These are phyloP conservation scores for Ogataea nakhonphanomensis DNA, from an alignment of 805 yeast species.

Conservation along the genomic window DNA sequence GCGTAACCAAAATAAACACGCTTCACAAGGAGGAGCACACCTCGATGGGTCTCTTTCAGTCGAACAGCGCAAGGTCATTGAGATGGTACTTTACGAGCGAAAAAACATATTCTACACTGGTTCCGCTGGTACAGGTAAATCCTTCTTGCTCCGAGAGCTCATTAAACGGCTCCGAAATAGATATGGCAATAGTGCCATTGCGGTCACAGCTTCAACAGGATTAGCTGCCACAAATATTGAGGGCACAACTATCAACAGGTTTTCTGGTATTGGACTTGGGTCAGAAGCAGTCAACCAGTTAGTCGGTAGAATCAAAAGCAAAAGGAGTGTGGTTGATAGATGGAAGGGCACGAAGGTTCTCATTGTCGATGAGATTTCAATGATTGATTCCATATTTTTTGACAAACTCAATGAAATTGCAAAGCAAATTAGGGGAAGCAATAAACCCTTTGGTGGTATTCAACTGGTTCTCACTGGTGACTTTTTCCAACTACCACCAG, in stretches of 20 bases:
- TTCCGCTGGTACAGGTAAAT: constrained; percentile 36
- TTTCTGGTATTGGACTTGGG: constrained; percentile 84
- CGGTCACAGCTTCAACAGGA: constrained; percentile 94
- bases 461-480: constrained; percentile 92
- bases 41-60: constrained; percentile 11
- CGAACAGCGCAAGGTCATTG: constrained; percentile 48
- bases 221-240: constrained; percentile 93
- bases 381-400: constrained; percentile 80
- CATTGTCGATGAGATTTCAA: constrained; percentile 89
- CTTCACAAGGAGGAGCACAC: neutral
- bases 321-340: constrained; percentile 39
- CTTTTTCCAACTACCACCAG: constrained; percentile 94
- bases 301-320: constrained; percentile 46
- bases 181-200: constrained; percentile 52
- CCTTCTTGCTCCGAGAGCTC: constrained; percentile 61
- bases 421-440: constrained; percentile 42
- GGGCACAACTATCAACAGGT: constrained; percentile 83
- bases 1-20: constrained; percentile 10
- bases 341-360: constrained; percentile 73
- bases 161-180: constrained; percentile 48
- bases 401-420: constrained; percentile 75
- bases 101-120: constrained; percentile 67
- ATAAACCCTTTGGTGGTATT: constrained; percentile 87
- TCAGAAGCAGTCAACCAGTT: constrained; percentile 45
- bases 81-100: constrained; percentile 47